phyloP scores from a whole-genome alignment of 306 rosid species.

The Gleditsia sinensis region DNA sequence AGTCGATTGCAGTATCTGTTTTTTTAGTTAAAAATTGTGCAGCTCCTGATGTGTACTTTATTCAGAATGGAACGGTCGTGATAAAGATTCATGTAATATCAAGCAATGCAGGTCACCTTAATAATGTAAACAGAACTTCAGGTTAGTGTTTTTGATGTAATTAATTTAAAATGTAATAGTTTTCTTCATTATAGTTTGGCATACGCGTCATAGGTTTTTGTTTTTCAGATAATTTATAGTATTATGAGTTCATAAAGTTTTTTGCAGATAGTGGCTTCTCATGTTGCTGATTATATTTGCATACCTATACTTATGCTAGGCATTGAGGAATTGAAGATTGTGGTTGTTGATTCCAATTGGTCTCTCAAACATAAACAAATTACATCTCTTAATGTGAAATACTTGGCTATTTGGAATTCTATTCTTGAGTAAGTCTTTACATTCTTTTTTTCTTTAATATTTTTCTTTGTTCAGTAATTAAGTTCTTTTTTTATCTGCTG shows the following conservation, averaged over 20 bases:
- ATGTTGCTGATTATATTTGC: conserved; percentile 22
- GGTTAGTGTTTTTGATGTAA: conserved; percentile 43
- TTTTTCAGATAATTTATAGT: neutral
- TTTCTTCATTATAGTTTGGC: conserved; percentile 10
- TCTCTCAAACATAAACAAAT: conserved; percentile 50
- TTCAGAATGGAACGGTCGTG: conserved; percentile 55
- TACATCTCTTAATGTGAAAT: conserved; percentile 54
- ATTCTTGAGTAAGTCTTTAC: conserved; percentile 50
- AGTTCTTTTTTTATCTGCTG: neutral
- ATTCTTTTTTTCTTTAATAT: neutral
- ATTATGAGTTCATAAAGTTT: neutral
- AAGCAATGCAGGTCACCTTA: conserved; percentile 38
- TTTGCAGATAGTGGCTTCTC: neutral
- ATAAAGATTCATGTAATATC: conserved; percentile 56
- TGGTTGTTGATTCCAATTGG: conserved; percentile 61
- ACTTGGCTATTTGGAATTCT: conserved; percentile 54
- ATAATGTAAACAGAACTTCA: conserved; percentile 39
- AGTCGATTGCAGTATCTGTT: conserved; percentile 12
- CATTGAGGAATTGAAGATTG: conserved; percentile 64
- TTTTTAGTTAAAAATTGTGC: conserved; percentile 8
- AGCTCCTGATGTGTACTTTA: conserved; percentile 36
- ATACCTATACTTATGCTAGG: conserved; percentile 43
- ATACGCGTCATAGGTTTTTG: conserved; percentile 9
- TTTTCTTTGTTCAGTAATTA: neutral
- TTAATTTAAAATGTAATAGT: neutral